Evolutionary conservation across 805 yeast species (phyloP).

Genomic region (Teunomyces aglyptinius): DNA sequence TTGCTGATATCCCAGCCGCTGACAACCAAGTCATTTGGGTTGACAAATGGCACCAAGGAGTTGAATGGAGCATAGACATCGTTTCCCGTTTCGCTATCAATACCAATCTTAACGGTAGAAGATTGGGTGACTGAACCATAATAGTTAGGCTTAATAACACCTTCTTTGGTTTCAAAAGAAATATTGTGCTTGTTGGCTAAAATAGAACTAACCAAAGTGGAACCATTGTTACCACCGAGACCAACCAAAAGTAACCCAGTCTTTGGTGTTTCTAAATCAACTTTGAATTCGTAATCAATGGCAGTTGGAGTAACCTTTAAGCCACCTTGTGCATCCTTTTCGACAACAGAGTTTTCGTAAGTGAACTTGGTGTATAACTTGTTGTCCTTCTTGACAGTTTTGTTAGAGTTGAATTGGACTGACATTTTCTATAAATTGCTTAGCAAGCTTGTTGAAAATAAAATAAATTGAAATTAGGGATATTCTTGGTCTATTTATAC

Average conservation of each 20-base stretch:
- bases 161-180: conserved; percentile 78
- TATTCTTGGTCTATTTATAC: conserved; percentile 13
- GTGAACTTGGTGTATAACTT: conserved; percentile 61
- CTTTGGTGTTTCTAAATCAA: conserved; percentile 77
- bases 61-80: conserved; percentile 94
- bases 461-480: not conserved
- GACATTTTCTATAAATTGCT: conserved; percentile 17
- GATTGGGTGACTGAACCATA: conserved; percentile 95
- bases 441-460: not conserved
- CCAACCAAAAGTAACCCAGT: conserved; percentile 91
- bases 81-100: conserved; percentile 68
- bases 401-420: conserved; percentile 56
- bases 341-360: conserved; percentile 75
- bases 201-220: conserved; percentile 82
- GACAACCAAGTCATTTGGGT: conserved; percentile 86
- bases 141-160: conserved; percentile 72
- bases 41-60: conserved; percentile 80
- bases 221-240: conserved; percentile 94
- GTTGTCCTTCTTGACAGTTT: conserved; percentile 48
- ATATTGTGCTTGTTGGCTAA: conserved; percentile 81
- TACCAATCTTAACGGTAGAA: conserved; percentile 85
- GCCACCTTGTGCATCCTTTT: conserved; percentile 51
- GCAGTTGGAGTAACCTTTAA: conserved; percentile 67
- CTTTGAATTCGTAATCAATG: conserved; percentile 79
- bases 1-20: conserved; percentile 94